Percentiles rank a stretch among this genome's conserved stretches.
Evolutionary conservation across 371 early-diverging fungal species (phyloP).

Genomic region (Mortierella polycephala): DNA sequence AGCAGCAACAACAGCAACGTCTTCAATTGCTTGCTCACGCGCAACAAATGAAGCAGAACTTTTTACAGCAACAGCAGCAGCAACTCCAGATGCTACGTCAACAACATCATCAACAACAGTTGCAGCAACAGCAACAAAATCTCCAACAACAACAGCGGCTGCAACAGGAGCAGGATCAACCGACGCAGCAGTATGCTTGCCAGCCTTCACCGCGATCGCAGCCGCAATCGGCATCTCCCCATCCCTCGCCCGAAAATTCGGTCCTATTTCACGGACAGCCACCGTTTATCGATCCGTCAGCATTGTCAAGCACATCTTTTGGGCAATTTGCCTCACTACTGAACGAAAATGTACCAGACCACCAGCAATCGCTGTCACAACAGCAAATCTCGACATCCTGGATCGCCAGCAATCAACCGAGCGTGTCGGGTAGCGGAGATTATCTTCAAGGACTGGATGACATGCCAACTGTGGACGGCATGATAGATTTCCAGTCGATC

Average conservation of each 20-base stretch:
- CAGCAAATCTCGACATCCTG: conserved; percentile 8
- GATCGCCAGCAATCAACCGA: conserved; percentile 1
- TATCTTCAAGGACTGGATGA: conserved; percentile 3
- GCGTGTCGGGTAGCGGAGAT: background rate
- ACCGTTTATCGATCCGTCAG: conserved; percentile 9
- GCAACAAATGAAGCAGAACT: conserved; percentile 38
- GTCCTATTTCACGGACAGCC: conserved; percentile 37
- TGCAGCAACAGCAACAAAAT: background rate
- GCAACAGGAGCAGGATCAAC: background rate
- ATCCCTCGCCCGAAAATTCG: conserved; percentile 17
- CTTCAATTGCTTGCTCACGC: conserved; percentile 36
- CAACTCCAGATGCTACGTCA: conserved; percentile 11
- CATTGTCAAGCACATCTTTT: background rate
- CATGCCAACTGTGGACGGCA: conserved; percentile 5
- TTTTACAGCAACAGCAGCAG: conserved; percentile 28
- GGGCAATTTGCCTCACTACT: background rate
- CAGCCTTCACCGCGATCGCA: too few relatives aligned
- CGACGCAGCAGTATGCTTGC: too few relatives aligned
- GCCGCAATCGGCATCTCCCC: too few relatives aligned
- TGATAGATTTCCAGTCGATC: conserved; percentile 28
- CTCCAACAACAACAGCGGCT: background rate
- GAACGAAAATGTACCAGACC: background rate
- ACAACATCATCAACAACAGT: background rate
- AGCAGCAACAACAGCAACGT: conserved; percentile 33
- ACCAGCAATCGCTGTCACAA: conserved; percentile 7